Base-by-base conservation (phyloP, 768 basidiomycete genomes). In the Russula sp. region DNA sequence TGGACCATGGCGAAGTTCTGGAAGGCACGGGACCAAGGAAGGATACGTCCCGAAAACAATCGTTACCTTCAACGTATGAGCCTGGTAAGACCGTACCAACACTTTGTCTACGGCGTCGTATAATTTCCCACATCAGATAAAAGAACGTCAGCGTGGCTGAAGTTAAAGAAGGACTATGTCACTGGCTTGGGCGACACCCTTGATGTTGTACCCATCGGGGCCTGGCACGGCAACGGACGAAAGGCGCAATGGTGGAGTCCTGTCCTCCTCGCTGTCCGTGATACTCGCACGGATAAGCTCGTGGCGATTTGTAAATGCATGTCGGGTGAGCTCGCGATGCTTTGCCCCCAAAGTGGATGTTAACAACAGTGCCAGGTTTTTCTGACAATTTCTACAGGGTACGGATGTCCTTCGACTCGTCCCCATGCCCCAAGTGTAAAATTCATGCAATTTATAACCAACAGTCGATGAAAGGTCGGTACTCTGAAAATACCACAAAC, bases 221-320 rank as follows among this genome's bases (percentile, higher is more conserved):
- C 90, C 47, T 95, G 91, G 90, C 84, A 93, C 75, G 93, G 93
- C 50, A 88, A 86, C 70, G 94, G 94, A 36, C 76, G 93, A 39
- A 97, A 96, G 74, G 86, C 85, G 16, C 80, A 83, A 50, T 96
- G 93, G 94, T 97, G 91, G 90, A 90, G 87, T 65, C 93, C 93
- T 1, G 83, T 96, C 66, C 76, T 97, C 6, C 78, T 95, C 48
- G 92, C 85, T 14, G 74, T 87, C 43, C 86, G 87, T 80, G 85
- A 93, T 69, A 74, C 82, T 22, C 76, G 79, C 60, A 76, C 74
- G 9, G 87, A 83, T 34, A 79, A 74, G 58, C 74, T 85, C 58
- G 84, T 91, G 47, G 93, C 88, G 2, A 80, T 94, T 18, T 93
- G 90, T 72, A 95, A 97, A 73, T 93, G 90, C 78, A 89, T 92